Base-by-base conservation (phyloP, 2,329 filamentous ascomycete genomes). In the Xylaria digitata region DNA sequence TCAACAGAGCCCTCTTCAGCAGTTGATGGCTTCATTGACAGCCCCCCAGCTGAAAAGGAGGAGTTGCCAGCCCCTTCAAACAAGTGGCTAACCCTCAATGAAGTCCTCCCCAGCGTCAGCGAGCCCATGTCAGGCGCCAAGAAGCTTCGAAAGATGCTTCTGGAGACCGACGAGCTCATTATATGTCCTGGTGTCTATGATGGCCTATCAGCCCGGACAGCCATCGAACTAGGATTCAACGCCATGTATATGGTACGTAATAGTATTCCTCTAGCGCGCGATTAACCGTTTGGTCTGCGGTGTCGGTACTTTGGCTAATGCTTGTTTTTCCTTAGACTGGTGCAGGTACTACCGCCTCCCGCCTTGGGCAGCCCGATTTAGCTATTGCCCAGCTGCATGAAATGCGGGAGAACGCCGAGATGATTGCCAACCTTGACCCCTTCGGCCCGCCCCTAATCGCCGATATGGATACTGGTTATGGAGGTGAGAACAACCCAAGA, bases 381-480 rank as follows among this genome's bases (percentile, higher is more conserved):
- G 84, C 82, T 23, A 81, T 86, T 54, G 83, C 82, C 54, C 82
- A 82, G 6, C 73, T 86, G 15, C 81, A 83, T 60, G 84, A 86
- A 67, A 86, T 86, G 84, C 80, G 80, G 15, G 78, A 80, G 63
- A 83, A 86, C 58, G 84, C 84, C 7, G 83, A 83, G 67, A 86
- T 85, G 83, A 82, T 86, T 59, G 83, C 83, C 3, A 82, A 82
- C 56, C 79, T 86, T 3, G 80, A 83, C 43, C 82, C 83, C 0
- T 78, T 78, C 37, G 81, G 75, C 3, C 74, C 78, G 2, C 83
- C 85, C 6, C 69, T 86, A 5, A 86, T 87, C 65, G 84, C 84
- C 30, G 85, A 87, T 64, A 83, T 83, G 69, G 85, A 86, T 71
- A 86, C 84, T 4, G 85, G 85, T 37, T 86, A 86, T 71, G 84